Conservation (phyloP, 2,329 filamentous ascomycete species). For the Fusarium staphyleae region DNA sequence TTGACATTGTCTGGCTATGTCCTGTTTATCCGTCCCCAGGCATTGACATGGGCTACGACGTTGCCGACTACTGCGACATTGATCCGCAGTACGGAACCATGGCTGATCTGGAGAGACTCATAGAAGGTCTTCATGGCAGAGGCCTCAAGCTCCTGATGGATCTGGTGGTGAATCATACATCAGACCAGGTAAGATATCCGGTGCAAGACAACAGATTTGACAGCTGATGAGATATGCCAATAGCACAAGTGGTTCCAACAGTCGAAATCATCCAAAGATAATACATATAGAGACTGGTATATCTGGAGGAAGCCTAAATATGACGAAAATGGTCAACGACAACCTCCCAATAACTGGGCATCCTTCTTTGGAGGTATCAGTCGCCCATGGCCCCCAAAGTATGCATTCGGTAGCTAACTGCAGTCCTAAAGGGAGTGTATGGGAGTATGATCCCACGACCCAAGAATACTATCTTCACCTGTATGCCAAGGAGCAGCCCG, state of each 20-base stretch:
- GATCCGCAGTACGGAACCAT: constrained; percentile 72
- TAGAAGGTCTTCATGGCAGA: constrained; percentile 63
- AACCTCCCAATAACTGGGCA: constrained; percentile 75
- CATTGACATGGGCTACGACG: constrained; percentile 76
- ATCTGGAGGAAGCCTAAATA: constrained; percentile 58
- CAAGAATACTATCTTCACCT: constrained; percentile 75
- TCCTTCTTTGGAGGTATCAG: constrained; percentile 58
- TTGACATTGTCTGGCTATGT: constrained; percentile 71
- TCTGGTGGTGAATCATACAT: constrained; percentile 80
- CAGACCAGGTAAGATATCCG: constrained; percentile 39
- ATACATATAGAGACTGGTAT: constrained; percentile 70
- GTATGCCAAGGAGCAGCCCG: constrained; percentile 74
- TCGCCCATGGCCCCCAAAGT: constrained; percentile 47
- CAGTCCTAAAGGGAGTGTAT: constrained; percentile 41
- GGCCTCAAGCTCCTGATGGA: constrained; percentile 76
- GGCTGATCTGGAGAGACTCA: constrained; percentile 67
- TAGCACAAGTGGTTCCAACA: constrained; percentile 62
- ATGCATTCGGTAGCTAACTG: constrained; percentile 48
- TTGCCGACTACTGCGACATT: constrained; percentile 70
- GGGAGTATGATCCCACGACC: constrained; percentile 49
- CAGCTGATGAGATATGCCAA: background rate
- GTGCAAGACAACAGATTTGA: background rate
- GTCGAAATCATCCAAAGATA: constrained; percentile 63
- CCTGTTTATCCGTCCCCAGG: constrained; percentile 70
- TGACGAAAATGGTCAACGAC: constrained; percentile 60